Evolutionary conservation across 1,284 basidiomycete genomes (phyloP).

Genomic region (Sporisorium exsertum): DNA sequence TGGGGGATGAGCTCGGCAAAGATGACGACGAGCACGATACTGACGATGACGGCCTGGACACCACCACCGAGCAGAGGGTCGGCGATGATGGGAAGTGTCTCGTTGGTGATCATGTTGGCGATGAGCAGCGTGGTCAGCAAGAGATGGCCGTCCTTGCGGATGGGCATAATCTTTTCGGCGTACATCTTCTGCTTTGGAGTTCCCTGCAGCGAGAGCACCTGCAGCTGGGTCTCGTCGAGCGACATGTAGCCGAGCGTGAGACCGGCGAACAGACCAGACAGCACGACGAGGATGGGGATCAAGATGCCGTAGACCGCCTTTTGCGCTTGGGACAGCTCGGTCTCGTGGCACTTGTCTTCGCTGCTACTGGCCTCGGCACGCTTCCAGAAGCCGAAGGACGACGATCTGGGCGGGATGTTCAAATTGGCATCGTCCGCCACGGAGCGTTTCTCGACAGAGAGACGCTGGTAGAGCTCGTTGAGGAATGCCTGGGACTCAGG

Average conservation of each 20-base stretch:
- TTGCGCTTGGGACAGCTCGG: conserved; percentile 28
- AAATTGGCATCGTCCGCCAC: not conserved
- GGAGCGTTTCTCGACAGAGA: conserved; percentile 25
- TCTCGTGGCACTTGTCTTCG: conserved; percentile 19
- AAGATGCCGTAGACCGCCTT: conserved; percentile 68
- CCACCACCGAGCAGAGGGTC: conserved; percentile 89
- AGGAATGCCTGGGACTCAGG: conserved; percentile 25
- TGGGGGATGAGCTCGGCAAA: conserved; percentile 91
- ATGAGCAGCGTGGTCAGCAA: conserved; percentile 67
- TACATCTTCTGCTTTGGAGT: conserved; percentile 83
- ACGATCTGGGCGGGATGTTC: not conserved
- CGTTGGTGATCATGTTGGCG: conserved; percentile 69
- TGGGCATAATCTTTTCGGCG: conserved; percentile 85
- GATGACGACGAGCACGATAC: conserved; percentile 72
- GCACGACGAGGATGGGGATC: conserved; percentile 74
- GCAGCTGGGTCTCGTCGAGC: conserved; percentile 89
- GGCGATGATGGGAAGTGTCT: conserved; percentile 86
- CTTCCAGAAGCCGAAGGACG: conserved; percentile 37
- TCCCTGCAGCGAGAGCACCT: conserved; percentile 85
- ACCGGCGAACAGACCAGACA: conserved; percentile 77
- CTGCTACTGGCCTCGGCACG: conserved; percentile 18
- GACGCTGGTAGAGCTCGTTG: conserved; percentile 36
- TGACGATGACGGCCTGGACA: conserved; percentile 73
- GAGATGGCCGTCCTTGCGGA: conserved; percentile 75
- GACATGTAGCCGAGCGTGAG: conserved; percentile 91